Conservation (phyloP, 306 rosid species). For the Pueraria montana region DNA sequence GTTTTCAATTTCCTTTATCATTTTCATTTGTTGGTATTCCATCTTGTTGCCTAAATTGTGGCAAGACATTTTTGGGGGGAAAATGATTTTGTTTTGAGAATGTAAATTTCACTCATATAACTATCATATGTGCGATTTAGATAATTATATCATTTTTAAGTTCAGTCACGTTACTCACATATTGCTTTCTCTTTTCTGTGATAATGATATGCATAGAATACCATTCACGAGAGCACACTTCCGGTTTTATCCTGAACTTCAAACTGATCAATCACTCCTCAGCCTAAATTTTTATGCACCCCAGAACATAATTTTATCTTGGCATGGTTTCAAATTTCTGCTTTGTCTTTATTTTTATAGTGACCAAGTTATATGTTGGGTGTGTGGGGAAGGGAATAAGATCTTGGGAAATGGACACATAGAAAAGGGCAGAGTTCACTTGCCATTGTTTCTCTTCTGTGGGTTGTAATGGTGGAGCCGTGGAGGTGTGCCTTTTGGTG, state of each 20-base stretch:
- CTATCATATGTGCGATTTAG: background rate
- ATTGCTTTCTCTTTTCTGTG: conserved; percentile 10
- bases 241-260: background rate
- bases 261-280: background rate
- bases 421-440: background rate
- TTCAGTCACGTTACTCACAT: background rate
- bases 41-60: conserved; percentile 26
- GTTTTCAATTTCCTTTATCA: conserved; percentile 5
- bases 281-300: background rate
- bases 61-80: background rate
- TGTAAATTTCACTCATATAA: conserved; percentile 3
- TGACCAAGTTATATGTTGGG: background rate
- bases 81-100: conserved; percentile 24
- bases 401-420: background rate
- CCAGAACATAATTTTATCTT: background rate
- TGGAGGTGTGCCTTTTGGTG: background rate
- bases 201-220: background rate
- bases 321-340: background rate
- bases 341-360: background rate
- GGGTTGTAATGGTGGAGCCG: background rate
- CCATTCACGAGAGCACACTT: background rate
- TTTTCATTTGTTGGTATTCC: conserved; percentile 34
- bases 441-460: background rate
- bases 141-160: background rate
- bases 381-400: background rate